Conservation (phyloP, 2,329 filamentous ascomycete genomes). For the Lasiodiplodia theobromae region DNA sequence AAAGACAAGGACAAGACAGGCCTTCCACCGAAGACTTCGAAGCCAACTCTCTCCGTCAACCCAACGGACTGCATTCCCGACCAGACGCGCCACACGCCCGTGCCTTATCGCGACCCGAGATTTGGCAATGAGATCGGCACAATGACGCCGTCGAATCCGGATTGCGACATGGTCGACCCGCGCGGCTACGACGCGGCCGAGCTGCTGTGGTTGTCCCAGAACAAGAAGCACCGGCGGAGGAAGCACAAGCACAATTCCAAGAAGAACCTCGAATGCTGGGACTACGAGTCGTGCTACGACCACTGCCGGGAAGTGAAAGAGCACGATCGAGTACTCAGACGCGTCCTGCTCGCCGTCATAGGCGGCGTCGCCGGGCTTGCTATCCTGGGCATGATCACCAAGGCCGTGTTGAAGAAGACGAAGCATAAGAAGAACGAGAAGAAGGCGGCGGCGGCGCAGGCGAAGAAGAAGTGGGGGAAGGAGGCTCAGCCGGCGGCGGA, state of each 20-base stretch:
- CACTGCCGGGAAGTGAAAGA: not conserved
- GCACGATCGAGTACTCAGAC: not conserved
- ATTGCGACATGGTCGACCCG: not conserved
- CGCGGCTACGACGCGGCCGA: not conserved
- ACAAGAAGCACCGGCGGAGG: not conserved
- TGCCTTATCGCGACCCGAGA: not conserved
- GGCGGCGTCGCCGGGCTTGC: not conserved
- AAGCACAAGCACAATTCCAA: too few relatives aligned
- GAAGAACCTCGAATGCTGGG: not conserved
- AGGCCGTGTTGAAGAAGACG: not conserved
- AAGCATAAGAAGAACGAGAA: not conserved
- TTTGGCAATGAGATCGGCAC: not conserved
- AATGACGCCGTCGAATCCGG: not conserved
- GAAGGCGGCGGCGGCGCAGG: not conserved
- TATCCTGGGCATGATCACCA: not conserved
- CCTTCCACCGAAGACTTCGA: too few relatives aligned
- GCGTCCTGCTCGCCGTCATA: not conserved
- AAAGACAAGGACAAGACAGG: too few relatives aligned
- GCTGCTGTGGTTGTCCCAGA: conserved; percentile 7
- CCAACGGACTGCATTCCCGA: not conserved
- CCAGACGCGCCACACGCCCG: not conserved
- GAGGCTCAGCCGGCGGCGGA: not conserved
- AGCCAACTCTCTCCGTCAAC: too few relatives aligned
- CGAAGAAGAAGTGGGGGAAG: not conserved
- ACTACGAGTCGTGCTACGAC: conserved; percentile 7